Percentiles rank a stretch among this genome's conserved stretches.
phyloP scores from a whole-genome alignment of 1,139 yeast genomes.

The Pichia sp. region DNA sequence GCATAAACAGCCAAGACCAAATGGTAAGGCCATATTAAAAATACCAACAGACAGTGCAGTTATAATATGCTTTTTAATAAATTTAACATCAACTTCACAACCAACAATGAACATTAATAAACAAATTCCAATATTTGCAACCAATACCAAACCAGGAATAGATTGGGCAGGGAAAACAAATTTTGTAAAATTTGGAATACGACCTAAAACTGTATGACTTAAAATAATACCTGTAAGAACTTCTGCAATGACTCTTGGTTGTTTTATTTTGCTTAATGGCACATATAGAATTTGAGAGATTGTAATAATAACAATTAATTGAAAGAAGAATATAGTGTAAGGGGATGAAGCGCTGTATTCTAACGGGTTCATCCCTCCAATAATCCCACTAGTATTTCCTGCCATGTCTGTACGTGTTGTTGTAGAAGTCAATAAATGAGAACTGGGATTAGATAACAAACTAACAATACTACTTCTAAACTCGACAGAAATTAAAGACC shows the following conservation, averaged over 20 bases:
- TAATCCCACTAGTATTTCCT: conserved; percentile 39
- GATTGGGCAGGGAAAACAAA: conserved; percentile 59
- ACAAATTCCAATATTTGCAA: conserved; percentile 69
- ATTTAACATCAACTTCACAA: conserved; percentile 63
- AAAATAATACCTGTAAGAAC: conserved; percentile 67
- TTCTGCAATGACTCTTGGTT: conserved; percentile 75
- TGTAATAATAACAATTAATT: conserved; percentile 48
- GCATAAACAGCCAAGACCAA: conserved; percentile 68
- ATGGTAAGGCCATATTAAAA: conserved; percentile 66
- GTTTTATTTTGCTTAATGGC: conserved; percentile 54
- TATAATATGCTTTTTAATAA: conserved; percentile 50
- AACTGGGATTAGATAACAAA: no score
- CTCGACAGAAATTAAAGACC: no score
- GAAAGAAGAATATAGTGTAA: conserved; percentile 55
- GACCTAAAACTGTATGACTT: conserved; percentile 68
- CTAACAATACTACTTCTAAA: no score
- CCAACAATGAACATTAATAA: conserved; percentile 71
- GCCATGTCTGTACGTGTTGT: conserved; percentile 7
- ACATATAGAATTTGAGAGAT: conserved; percentile 50
- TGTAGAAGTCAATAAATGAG: no score
- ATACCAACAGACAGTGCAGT: conserved; percentile 65
- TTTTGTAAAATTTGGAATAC: conserved; percentile 56
- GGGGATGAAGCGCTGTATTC: conserved; percentile 51
- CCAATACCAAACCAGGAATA: conserved; percentile 55
- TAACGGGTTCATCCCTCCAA: conserved; percentile 66